Evolutionary conservation across 441 rosid genomes (phyloP).

Genomic region (Brassica hybrid): DNA sequence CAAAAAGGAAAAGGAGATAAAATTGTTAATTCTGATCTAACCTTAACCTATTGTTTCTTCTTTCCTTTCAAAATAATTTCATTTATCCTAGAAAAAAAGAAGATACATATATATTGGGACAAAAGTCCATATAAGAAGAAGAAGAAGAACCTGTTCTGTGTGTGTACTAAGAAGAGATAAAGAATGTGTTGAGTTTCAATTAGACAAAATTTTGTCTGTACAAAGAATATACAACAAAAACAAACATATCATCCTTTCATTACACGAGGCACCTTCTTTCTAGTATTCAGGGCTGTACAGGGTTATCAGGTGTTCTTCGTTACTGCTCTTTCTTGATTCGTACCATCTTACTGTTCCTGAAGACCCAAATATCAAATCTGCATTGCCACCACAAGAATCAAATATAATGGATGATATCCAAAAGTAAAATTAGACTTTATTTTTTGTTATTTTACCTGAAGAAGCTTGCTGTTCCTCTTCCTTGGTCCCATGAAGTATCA

Average conservation of each 20-base stretch:
- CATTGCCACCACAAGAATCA: slow-evolving; percentile 16
- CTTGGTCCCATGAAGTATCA: slow-evolving; percentile 71
- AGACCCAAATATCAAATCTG: slow-evolving; percentile 23
- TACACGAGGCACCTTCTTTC: slow-evolving; percentile 27
- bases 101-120: slow-evolving; percentile 29
- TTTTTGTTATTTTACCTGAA: slow-evolving; percentile 46
- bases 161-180: slow-evolving; percentile 24
- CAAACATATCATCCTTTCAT: slow-evolving; percentile 20
- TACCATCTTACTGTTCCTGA: slow-evolving; percentile 43
- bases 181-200: slow-evolving; percentile 22
- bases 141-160: slow-evolving; percentile 12
- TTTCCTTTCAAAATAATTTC: background rate
- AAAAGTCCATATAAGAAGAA: slow-evolving; percentile 15
- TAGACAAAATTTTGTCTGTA: slow-evolving; percentile 36
- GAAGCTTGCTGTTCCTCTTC: slow-evolving; percentile 62
- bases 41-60: background rate
- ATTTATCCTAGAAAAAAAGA: background rate
- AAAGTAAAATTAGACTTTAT: background rate
- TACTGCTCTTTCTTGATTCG: slow-evolving; percentile 38
- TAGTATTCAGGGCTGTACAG: slow-evolving; percentile 46
- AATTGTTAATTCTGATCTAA: background rate
- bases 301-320: slow-evolving; percentile 42
- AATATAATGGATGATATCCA: background rate
- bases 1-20: background rate
- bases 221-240: slow-evolving; percentile 32